Conservation (phyloP, 495 filamentous ascomycete species). For the Penicillium nucicola region DNA sequence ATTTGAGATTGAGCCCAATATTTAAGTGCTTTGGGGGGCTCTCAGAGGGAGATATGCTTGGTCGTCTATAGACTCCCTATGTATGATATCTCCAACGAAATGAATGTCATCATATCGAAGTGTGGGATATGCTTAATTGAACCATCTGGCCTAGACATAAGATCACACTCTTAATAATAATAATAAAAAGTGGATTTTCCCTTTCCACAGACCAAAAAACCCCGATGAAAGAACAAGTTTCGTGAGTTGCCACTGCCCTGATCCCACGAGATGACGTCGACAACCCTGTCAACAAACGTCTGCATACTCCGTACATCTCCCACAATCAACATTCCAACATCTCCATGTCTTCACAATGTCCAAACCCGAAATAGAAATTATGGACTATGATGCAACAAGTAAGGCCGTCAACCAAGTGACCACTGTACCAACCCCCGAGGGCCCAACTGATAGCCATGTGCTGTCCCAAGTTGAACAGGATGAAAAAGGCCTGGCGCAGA, state of each 20-base stretch:
- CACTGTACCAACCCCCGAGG: conserved; percentile 5
- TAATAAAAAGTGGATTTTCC: too few relatives aligned
- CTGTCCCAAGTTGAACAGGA: conserved; percentile 43
- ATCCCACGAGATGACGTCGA: conserved; percentile 15
- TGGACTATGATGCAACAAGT: background rate
- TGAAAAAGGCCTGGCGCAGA: conserved; percentile 49
- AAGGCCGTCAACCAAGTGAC: background rate
- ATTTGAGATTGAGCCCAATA: too few relatives aligned
- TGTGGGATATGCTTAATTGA: too few relatives aligned
- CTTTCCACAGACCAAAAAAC: too few relatives aligned
- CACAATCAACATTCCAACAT: background rate
- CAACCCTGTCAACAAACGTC: background rate
- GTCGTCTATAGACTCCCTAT: too few relatives aligned
- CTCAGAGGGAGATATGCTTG: too few relatives aligned
- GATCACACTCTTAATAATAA: too few relatives aligned
- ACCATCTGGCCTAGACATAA: too few relatives aligned
- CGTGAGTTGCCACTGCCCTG: conserved; percentile 3
- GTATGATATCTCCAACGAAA: too few relatives aligned
- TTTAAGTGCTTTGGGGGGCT: too few relatives aligned
- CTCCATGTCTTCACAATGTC: background rate
- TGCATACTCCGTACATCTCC: background rate
- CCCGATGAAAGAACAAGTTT: background rate
- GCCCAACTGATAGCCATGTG: conserved; percentile 48
- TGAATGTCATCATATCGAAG: too few relatives aligned
- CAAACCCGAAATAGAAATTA: background rate